Percentiles rank a stretch among this genome's conserved stretches.
phyloP scores from a whole-genome alignment of 2,329 filamentous ascomycete genomes.

The Fusarium napiforme region DNA sequence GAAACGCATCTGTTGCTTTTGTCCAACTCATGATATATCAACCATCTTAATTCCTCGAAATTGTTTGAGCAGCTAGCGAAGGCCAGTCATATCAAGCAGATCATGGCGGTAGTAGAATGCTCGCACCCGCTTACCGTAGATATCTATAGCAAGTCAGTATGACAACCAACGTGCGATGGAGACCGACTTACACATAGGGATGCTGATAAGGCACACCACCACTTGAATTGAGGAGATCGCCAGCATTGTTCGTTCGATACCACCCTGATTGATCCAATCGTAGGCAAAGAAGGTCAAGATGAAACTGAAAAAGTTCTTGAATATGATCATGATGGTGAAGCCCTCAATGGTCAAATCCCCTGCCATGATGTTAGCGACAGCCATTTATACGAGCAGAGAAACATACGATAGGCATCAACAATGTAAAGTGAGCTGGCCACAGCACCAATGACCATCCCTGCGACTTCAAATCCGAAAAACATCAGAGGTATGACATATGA shows the following conservation, averaged over 20 bases:
- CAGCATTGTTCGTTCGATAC: conserved; percentile 72
- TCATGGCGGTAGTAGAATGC: conserved; percentile 82
- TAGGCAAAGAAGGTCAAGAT: conserved; percentile 85
- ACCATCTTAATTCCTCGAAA: conserved; percentile 14
- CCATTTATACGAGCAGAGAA: background rate
- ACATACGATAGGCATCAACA: conserved; percentile 88
- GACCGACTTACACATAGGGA: conserved; percentile 85
- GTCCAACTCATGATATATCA: conserved; percentile 14
- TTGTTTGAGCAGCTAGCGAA: conserved; percentile 37
- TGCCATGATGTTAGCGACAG: conserved; percentile 46
- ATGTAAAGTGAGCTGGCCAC: conserved; percentile 89
- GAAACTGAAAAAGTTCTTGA: conserved; percentile 96
- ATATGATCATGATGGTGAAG: conserved; percentile 89
- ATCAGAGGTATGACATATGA: conserved; percentile 79
- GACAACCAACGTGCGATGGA: conserved; percentile 26
- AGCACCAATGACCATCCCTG: conserved; percentile 91
- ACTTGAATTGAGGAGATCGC: conserved; percentile 81
- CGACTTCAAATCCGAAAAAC: conserved; percentile 86
- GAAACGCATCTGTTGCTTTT: background rate
- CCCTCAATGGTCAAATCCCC: conserved; percentile 85
- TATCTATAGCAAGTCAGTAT: conserved; percentile 60
- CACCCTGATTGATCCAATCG: conserved; percentile 78
- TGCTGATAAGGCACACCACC: conserved; percentile 76
- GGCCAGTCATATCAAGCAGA: conserved; percentile 60
- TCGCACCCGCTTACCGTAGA: conserved; percentile 81